Percentiles rank a stretch among this genome's conserved stretches.
These are phyloP conservation scores for Leccinum disarticulatum DNA, from an alignment of 768 basidiomycete species.

Conservation along the genomic window DNA sequence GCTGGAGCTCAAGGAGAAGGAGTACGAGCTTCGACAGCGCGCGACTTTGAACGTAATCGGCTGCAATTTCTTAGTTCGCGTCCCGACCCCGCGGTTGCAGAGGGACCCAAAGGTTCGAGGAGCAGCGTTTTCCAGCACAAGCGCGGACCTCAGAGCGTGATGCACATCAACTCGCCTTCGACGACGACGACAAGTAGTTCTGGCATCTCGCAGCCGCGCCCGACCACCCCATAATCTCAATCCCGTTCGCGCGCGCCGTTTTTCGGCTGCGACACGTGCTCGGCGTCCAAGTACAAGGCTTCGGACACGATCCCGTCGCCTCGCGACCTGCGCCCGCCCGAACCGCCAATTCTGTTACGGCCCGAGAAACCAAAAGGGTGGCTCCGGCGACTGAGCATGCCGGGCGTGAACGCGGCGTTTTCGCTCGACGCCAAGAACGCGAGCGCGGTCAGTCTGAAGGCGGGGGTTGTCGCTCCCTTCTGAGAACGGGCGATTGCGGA, in stretches of 20 bases:
- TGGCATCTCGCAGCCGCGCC: too few relatives aligned
- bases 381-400: slow-evolving; percentile 80
- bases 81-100: slow-evolving; percentile 29
- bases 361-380: slow-evolving; percentile 43
- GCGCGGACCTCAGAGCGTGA: slow-evolving; percentile 30
- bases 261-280: too few relatives aligned
- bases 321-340: too few relatives aligned
- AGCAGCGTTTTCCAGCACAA: slow-evolving; percentile 25
- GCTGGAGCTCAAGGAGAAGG: slow-evolving; percentile 43
- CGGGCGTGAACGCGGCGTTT: slow-evolving; percentile 59
- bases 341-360: too few relatives aligned
- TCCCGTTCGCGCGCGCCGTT: too few relatives aligned
- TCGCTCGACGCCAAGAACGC: slow-evolving; percentile 54
- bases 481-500: slow-evolving; percentile 50
- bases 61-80: slow-evolving; percentile 39
- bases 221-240: too few relatives aligned
- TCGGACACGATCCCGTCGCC: too few relatives aligned
- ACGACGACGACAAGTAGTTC: not conserved
- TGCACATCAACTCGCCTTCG: slow-evolving; percentile 23
- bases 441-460: slow-evolving; percentile 41
- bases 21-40: slow-evolving; percentile 6
- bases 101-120: slow-evolving; percentile 31
- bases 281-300: too few relatives aligned
- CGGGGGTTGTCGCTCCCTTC: slow-evolving; percentile 33
- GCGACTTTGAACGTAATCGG: slow-evolving; percentile 59